These are phyloP conservation scores for Trichoderma breve DNA, from an alignment of 2,329 filamentous ascomycete genomes.

Conservation along the genomic window DNA sequence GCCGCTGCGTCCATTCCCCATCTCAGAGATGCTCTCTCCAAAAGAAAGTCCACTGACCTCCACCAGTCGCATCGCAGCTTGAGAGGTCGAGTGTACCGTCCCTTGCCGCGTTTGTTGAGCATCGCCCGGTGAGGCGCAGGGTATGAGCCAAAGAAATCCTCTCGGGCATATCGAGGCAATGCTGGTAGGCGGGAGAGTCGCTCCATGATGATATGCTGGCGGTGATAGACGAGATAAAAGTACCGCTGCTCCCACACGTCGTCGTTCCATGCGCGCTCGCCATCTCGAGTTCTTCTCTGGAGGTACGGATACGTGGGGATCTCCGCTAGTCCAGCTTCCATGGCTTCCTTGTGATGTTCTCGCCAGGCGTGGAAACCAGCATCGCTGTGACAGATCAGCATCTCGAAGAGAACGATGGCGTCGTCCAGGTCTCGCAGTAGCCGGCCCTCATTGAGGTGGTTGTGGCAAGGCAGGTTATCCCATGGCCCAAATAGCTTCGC, in stretches of 20 bases:
- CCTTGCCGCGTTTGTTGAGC: neutral
- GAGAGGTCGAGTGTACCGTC: conserved; percentile 9
- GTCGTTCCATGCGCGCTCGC: conserved; percentile 21
- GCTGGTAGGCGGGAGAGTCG: neutral
- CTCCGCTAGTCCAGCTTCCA: conserved; percentile 21
- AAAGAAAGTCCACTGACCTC: conserved; percentile 18
- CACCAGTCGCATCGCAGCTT: conserved; percentile 21
- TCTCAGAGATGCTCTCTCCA: conserved; percentile 15
- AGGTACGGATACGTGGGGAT: conserved; percentile 22
- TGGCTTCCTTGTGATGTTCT: conserved; percentile 27
- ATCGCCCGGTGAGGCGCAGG: conserved; percentile 8
- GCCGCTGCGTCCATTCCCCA: conserved; percentile 2
- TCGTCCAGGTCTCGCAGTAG: conserved; percentile 26
- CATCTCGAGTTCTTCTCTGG: neutral
- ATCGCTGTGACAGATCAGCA: conserved; percentile 25
- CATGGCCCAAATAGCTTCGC: conserved; percentile 20
- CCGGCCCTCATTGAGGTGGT: neutral
- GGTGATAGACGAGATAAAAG: conserved; percentile 26
- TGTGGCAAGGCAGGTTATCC: conserved; percentile 20
- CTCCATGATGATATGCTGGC: conserved; percentile 21
- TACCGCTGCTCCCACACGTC: conserved; percentile 27
- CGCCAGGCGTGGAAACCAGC: conserved; percentile 26
- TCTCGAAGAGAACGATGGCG: conserved; percentile 27
- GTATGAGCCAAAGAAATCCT: conserved; percentile 14
- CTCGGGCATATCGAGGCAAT: conserved; percentile 10